Conservation (phyloP, 2,329 filamentous ascomycete genomes). For the Calonectria montana region DNA sequence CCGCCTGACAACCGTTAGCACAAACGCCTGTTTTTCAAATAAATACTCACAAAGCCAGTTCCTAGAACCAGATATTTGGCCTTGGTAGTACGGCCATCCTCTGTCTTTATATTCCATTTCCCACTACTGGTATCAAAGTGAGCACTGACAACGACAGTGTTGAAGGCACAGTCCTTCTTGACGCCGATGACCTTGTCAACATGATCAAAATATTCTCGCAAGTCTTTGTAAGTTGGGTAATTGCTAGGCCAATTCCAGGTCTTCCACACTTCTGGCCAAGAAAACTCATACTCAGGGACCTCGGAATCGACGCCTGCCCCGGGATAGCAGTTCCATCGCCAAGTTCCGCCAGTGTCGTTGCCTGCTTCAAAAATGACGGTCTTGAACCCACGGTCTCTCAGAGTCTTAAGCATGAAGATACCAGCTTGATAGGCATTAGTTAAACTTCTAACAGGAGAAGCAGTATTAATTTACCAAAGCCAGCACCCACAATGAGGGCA, state of each 20-base stretch:
- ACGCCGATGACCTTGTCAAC: constrained; percentile 66
- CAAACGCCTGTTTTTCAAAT: neutral
- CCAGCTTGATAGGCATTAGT: constrained; percentile 47
- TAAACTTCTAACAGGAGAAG: neutral
- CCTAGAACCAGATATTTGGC: constrained; percentile 65
- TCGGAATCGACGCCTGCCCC: constrained; percentile 66
- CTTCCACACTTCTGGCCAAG: constrained; percentile 62
- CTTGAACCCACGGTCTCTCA: constrained; percentile 61
- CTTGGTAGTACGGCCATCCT: constrained; percentile 61
- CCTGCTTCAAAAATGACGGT: constrained; percentile 65
- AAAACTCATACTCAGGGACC: constrained; percentile 65
- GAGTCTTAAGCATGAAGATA: constrained; percentile 62
- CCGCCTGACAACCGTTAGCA: constrained; percentile 50
- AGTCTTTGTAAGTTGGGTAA: constrained; percentile 63
- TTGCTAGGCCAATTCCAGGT: constrained; percentile 68
- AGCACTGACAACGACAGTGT: constrained; percentile 64
- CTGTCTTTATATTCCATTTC: constrained; percentile 62
- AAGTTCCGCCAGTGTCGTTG: constrained; percentile 62
- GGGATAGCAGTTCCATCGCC: constrained; percentile 68
- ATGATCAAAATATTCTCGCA: constrained; percentile 69
- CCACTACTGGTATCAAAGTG: constrained; percentile 60
- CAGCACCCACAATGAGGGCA: constrained; percentile 57
- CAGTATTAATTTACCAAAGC: constrained; percentile 49
- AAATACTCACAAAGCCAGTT: constrained; percentile 59
- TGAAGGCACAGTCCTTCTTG: constrained; percentile 68